phyloP scores from a whole-genome alignment of 2,329 filamentous ascomycete species.

The Salinomyces thailandicus region DNA sequence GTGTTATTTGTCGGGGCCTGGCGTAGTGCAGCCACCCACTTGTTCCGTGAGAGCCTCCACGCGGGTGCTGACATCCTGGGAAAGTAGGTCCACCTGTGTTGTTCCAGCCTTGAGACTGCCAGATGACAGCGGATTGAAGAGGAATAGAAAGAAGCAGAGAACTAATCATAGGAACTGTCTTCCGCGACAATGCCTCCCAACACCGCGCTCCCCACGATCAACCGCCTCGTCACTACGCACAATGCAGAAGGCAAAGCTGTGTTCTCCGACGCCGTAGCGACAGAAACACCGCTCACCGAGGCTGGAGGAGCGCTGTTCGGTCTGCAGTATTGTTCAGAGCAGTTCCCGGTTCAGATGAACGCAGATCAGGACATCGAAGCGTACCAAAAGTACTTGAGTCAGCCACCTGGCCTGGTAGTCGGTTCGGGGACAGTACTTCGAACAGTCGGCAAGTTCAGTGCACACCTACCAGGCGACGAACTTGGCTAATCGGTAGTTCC shows the following conservation, averaged over 20 bases:
- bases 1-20: too few relatives aligned
- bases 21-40: too few relatives aligned
- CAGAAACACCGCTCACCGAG: slow-evolving; percentile 22
- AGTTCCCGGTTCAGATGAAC: slow-evolving; percentile 37
- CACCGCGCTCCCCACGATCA: slow-evolving; percentile 1
- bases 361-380: slow-evolving; percentile 36
- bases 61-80: too few relatives aligned
- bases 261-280: slow-evolving; percentile 14
- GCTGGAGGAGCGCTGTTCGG: slow-evolving; percentile 33
- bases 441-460: slow-evolving; percentile 10
- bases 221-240: slow-evolving; percentile 20
- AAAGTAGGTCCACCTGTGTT: too few relatives aligned
- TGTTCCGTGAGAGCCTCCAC: too few relatives aligned
- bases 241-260: slow-evolving; percentile 22
- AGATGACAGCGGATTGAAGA: too few relatives aligned
- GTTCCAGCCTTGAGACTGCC: too few relatives aligned
- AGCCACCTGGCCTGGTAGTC: slow-evolving; percentile 40
- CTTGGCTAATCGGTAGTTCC: too few relatives aligned
- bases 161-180: too few relatives aligned
- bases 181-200: neutral
- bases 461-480: too few relatives aligned
- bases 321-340: slow-evolving; percentile 40
- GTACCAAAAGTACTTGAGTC: slow-evolving; percentile 34
- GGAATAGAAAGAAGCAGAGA: too few relatives aligned
- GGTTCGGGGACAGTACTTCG: slow-evolving; percentile 37